Evolutionary conservation across 306 rosid genomes (phyloP).

Genomic region (Alnus glutinosa): DNA sequence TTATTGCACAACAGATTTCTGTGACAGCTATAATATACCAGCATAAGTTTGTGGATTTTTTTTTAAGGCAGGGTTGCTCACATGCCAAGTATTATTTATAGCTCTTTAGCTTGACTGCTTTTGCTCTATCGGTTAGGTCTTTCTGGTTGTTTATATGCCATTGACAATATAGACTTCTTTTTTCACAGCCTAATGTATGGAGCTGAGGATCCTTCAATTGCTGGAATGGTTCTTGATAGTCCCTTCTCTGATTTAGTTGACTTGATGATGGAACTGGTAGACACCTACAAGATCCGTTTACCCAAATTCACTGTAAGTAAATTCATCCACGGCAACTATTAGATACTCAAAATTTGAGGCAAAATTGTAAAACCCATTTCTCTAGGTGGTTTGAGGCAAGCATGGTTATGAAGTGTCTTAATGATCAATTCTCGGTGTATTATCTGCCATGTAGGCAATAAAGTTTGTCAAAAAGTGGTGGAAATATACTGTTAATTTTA

Average conservation of each 20-base stretch:
- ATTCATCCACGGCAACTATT: background rate
- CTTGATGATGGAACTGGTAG: constrained; percentile 97
- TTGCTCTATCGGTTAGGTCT: background rate
- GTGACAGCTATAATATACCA: background rate
- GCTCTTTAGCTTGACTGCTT: constrained; percentile 13
- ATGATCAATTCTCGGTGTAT: background rate
- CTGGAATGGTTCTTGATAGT: constrained; percentile 96
- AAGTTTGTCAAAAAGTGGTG: background rate
- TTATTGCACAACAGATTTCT: too few species aligned
- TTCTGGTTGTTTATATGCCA: constrained; percentile 31
- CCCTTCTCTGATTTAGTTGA: constrained; percentile 96
- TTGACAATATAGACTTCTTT: constrained; percentile 32
- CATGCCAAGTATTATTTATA: background rate
- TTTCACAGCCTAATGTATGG: constrained; percentile 90
- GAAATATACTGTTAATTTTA: background rate
- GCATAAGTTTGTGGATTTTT: background rate
- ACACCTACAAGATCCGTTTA: constrained; percentile 72
- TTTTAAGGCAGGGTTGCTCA: background rate
- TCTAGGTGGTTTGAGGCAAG: background rate
- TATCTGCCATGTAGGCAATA: background rate
- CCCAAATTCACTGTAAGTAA: constrained; percentile 94
- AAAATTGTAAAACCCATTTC: background rate
- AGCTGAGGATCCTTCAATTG: constrained; percentile 97
- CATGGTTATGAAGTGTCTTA: background rate
- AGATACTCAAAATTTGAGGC: background rate